Evolutionary conservation across 768 basidiomycete genomes (phyloP), one percentile per base, ranked within the genome.

Genomic region (Rhodotorula paludigena): DNA sequence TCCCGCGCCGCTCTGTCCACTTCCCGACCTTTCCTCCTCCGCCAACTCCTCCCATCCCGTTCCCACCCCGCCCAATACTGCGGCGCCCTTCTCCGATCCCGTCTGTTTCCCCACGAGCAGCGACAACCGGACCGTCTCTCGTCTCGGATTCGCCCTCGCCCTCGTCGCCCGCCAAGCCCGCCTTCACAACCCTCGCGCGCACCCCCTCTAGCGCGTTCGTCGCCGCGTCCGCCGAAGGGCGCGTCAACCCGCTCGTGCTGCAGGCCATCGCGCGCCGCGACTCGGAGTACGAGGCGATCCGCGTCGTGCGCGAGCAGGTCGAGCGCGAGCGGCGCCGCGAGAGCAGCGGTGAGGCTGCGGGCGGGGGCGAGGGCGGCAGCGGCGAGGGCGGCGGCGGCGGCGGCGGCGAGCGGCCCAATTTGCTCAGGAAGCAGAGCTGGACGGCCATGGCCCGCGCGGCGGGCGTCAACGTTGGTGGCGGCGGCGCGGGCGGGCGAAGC

Each of bases 201-300:
- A 60, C 53, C 0, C 58, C 62, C 3, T 56, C 52, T 1, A 30
- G 49, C 2, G 70, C 70, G 3, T 71, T 71, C 63, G 28, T 57
- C 35, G 39, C 48, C 42, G 70, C 70, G 16, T 52, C 54, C 4
- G 18, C 23, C 2, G n/a, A 55, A 25, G 61, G 58, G 0, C 32
- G 42, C 9, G 49, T 71, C 8, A 48, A 71, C 44, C 70, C 70
- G 10, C 38, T 71, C 25, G 67, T 66, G 25, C 42, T 71, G 18
- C 57, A 60, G 8, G 70, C 70, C 3, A 49, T 71, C 35, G 55
- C 62, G 28, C 42, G 70, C 9, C 49, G 56, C 16, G 70, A 63
- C 32, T 47, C 41, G 7, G 70, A 71, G 33, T 32, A 33, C 1
- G 70, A 67, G n/a, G 70, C 70, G 30, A 16, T 71, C 25, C 30